Evolutionary conservation across 108 stramenopile species (phyloP).

Genomic region (Cyclotella cryptica): DNA sequence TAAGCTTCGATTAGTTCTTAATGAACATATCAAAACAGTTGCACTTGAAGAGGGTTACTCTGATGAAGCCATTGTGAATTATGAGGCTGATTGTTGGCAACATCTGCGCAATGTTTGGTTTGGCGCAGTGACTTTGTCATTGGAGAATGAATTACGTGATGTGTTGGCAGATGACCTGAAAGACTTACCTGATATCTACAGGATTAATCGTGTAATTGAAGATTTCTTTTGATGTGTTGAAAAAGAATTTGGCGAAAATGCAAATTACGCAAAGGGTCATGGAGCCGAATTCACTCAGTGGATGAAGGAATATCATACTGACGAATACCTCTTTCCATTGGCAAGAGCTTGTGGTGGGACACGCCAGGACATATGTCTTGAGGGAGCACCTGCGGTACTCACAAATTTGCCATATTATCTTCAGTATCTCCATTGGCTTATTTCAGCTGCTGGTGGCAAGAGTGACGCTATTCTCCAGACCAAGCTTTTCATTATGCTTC

Average conservation of each 20-base stretch:
- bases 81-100: too few species aligned
- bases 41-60: neutral
- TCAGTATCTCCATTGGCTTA: constrained; percentile 4
- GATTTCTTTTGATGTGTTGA: neutral
- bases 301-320: neutral
- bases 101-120: constrained; percentile 7
- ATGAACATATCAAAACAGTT: neutral
- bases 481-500: constrained; percentile 17
- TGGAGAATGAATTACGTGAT: neutral
- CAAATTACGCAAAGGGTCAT: too few species aligned
- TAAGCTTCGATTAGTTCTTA: neutral
- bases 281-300: neutral
- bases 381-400: too few species aligned
- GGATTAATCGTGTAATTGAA: neutral
- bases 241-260: too few species aligned
- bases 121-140: neutral
- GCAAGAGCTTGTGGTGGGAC: constrained; percentile 5
- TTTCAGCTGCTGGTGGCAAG: neutral
- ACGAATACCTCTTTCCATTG: neutral
- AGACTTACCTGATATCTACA: neutral
- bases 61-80: neutral
- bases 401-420: neutral
- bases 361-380: constrained; percentile 1
- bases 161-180: neutral
- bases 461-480: constrained; percentile 8